Evolutionary conservation across 1,139 yeast species (phyloP), one percentile per base, ranked within the genome.

Genomic region (Yamadazyma sp.): DNA sequence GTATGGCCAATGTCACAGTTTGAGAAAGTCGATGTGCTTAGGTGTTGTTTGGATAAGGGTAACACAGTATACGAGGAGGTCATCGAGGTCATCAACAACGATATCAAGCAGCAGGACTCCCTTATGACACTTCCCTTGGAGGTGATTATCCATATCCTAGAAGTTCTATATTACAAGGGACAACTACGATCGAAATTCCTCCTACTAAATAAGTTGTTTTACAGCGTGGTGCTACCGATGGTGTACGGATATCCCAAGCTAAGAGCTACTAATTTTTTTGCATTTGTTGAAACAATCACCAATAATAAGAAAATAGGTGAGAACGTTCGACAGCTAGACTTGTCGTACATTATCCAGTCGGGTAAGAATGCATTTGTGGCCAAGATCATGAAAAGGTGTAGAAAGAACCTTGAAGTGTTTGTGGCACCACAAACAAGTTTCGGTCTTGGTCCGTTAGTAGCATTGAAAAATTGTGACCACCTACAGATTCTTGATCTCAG

Each of bases 321-420:
- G 16, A 56, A 70, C 43, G 81, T 85, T 12, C 62, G 62, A 37
- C 65, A 65, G 11, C 67, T 92, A 25, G 94, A 92, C 55, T 66
- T 92, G 33, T 74, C 95, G 8, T 73, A 79, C 39, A 87, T 90
- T 37, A 80, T 88, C 41, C 97, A 92, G 59, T 76, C 88, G 31
- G 97, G 97, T n/a, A 89, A 86, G 55, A 92, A 89, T 61, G 92
- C 97, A 1, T 85, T 73, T 58, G 90, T 92, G 15, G 87, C 97
- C 1, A 83, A 86, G 48, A 57, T 92, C 5, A 64, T 92, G 41
- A 77, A 95, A 52, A 69, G 96, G 33, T 86, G 96, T 40, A 75
- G 88, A 9, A 60, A 71, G 17, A 73, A 72, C 34, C 62, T 92
- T 36, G 73, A 79, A 46, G 67, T 70, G 10, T 89, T 92, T 53